These are phyloP conservation scores for Coprinopsis cinerea DNA, from an alignment of 768 basidiomycete genomes.

Conservation along the genomic window DNA sequence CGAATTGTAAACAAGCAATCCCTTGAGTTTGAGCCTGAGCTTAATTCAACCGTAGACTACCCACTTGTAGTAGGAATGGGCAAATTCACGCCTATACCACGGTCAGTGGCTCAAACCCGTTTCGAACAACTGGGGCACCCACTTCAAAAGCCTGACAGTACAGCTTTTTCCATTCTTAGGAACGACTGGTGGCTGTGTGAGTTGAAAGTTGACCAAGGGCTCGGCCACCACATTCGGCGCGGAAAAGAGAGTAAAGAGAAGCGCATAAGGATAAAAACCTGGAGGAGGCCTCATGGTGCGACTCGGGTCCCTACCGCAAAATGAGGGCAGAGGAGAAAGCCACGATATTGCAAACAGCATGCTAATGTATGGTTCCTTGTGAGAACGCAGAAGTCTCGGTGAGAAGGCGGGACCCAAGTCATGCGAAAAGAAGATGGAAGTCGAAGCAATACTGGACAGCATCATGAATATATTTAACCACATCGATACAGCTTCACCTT, in stretches of 20 bases:
- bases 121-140: slow-evolving; percentile 6
- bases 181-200: slow-evolving; percentile 67
- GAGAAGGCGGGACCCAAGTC: not conserved
- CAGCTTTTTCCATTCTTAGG: slow-evolving; percentile 56
- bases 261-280: slow-evolving; percentile 10
- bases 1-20: not conserved
- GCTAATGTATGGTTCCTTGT: not conserved
- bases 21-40: not conserved
- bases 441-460: not conserved
- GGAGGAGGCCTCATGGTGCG: too few relatives aligned
- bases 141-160: slow-evolving; percentile 61
- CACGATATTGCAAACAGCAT: not conserved
- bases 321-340: too few relatives aligned
- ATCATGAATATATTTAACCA: too few relatives aligned
- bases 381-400: not conserved
- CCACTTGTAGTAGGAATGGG: slow-evolving; percentile 63
- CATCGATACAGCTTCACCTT: too few relatives aligned
- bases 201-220: slow-evolving; percentile 61
- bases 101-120: slow-evolving; percentile 1
- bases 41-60: slow-evolving; percentile 16
- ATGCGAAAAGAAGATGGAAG: not conserved
- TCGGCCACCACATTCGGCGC: slow-evolving; percentile 25
- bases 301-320: too few relatives aligned
- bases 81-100: slow-evolving; percentile 57
- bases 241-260: slow-evolving; percentile 12